Evolutionary conservation across 192 early-diverging fungal genomes (phyloP).

Genomic region (Polychytrium aggregatum): DNA sequence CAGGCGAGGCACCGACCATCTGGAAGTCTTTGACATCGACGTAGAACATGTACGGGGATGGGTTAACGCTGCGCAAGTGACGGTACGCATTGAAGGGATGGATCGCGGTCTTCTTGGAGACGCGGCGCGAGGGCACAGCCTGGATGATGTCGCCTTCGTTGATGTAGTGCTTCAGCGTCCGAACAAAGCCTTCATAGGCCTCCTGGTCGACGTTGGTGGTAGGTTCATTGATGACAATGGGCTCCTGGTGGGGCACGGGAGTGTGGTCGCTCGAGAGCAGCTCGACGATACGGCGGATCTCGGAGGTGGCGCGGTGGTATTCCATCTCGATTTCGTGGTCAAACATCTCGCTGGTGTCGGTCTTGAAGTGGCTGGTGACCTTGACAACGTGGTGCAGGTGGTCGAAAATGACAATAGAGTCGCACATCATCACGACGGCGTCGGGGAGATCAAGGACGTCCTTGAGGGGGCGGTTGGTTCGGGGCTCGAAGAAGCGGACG

Average conservation of each 20-base stretch:
- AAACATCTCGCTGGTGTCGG: constrained; percentile 13
- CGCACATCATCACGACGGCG: constrained; percentile 86
- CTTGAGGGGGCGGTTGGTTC: constrained; percentile 55
- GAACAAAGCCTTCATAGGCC: constrained; percentile 85
- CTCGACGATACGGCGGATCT: constrained; percentile 57
- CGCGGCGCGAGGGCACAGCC: constrained; percentile 87
- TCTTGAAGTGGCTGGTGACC: constrained; percentile 73
- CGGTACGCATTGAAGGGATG: constrained; percentile 99
- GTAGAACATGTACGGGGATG: constrained; percentile 99
- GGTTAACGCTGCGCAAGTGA: constrained; percentile 86
- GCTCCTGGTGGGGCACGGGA: constrained; percentile 65
- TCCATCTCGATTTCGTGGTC: constrained; percentile 41
- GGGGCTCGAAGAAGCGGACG: constrained; percentile 95
- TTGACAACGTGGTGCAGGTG: constrained; percentile 84
- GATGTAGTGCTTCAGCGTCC: constrained; percentile 80
- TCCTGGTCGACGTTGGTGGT: constrained; percentile 85
- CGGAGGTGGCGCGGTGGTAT: constrained; percentile 59
- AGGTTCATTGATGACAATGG: constrained; percentile 49
- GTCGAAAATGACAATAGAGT: constrained; percentile 93
- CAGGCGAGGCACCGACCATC: constrained; percentile 94
- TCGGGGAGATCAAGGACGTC: constrained; percentile 90
- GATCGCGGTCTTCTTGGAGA: constrained; percentile 72
- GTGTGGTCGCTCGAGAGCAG: constrained; percentile 59
- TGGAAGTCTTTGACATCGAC: constrained; percentile 87
- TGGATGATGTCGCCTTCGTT: constrained; percentile 95